A percentile compares a stretch with the other conserved stretches of the same genome.
Conservation (phyloP, 2,329 filamentous ascomycete genomes). For the Paraphaeosphaeria sporulosa region DNA sequence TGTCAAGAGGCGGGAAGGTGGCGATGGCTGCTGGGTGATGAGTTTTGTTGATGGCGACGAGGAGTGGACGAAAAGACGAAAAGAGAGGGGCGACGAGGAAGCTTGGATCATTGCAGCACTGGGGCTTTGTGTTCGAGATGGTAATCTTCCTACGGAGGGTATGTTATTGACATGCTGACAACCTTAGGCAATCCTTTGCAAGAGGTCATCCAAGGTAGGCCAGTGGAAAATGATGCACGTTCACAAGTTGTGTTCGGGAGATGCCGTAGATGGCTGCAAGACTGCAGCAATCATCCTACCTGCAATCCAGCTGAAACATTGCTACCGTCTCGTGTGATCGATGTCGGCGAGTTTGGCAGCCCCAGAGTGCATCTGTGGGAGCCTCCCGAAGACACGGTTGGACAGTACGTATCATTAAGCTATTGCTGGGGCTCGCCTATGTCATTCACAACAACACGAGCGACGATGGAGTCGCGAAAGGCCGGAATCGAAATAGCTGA, state of each 20-base stretch:
- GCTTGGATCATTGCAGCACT: slow-evolving; percentile 17
- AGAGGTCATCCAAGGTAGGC: slow-evolving; percentile 10
- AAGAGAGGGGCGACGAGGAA: slow-evolving; percentile 5
- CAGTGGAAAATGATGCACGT: slow-evolving; percentile 9
- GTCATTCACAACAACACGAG: slow-evolving; percentile 14
- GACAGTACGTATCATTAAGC: slow-evolving; percentile 16
- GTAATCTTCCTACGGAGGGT: not conserved
- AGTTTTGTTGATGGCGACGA: slow-evolving; percentile 12
- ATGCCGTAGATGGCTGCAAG: slow-evolving; percentile 12
- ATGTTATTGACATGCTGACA: not conserved
- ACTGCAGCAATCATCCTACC: slow-evolving; percentile 14
- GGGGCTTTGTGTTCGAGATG: slow-evolving; percentile 14
- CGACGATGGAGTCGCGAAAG: slow-evolving; percentile 11
- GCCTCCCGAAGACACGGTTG: slow-evolving; percentile 13
- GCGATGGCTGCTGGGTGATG: slow-evolving; percentile 17
- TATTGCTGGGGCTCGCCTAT: slow-evolving; percentile 19
- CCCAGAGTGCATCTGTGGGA: slow-evolving; percentile 14
- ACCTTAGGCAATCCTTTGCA: slow-evolving; percentile 10
- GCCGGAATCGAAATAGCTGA: slow-evolving; percentile 13
- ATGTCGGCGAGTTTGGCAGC: slow-evolving; percentile 10
- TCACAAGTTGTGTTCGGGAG: slow-evolving; percentile 9
- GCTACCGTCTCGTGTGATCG: slow-evolving; percentile 17
- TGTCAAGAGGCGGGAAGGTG: slow-evolving; percentile 15
- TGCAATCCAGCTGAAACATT: slow-evolving; percentile 6
- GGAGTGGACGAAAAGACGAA: not conserved